phyloP scores from a whole-genome alignment of 805 yeast species.

The Yamadazyma akitaensis region DNA sequence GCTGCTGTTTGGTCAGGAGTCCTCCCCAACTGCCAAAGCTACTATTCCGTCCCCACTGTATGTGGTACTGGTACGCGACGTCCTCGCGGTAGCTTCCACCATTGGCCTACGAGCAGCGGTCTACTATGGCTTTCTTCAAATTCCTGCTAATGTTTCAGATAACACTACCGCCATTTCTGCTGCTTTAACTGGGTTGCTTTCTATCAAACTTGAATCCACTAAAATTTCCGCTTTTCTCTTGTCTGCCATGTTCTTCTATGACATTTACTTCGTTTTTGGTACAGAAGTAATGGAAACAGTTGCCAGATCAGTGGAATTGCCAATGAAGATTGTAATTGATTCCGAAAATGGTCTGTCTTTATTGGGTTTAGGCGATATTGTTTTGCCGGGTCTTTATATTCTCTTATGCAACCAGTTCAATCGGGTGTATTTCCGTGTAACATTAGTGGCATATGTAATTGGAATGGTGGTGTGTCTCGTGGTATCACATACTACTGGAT shows the following conservation, averaged over 20 bases:
- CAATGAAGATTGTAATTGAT: conserved; percentile 50
- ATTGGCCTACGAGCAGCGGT: background rate
- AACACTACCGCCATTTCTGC: background rate
- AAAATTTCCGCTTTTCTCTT: conserved; percentile 31
- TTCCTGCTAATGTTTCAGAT: background rate
- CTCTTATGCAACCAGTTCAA: conserved; percentile 51
- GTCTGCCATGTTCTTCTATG: conserved; percentile 54
- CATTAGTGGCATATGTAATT: conserved; percentile 46
- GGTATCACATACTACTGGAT: conserved; percentile 34
- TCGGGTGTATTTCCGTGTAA: conserved; percentile 45
- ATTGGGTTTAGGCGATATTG: conserved; percentile 66
- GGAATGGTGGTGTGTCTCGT: conserved; percentile 44
- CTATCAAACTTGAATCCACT: conserved; percentile 1
- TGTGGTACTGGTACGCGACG: background rate
- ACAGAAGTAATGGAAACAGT: conserved; percentile 61
- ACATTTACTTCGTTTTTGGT: conserved; percentile 64
- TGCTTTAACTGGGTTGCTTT: background rate
- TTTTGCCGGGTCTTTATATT: conserved; percentile 54
- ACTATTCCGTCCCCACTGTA: background rate
- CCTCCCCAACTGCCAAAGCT: background rate
- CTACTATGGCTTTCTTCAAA: background rate
- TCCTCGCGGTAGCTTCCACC: background rate
- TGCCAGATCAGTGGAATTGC: conserved; percentile 54
- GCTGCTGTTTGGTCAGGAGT: background rate
- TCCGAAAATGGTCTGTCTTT: conserved; percentile 26